These are phyloP conservation scores for Penicillium pancosmium DNA, from an alignment of 495 filamentous ascomycete species.

Conservation along the genomic window DNA sequence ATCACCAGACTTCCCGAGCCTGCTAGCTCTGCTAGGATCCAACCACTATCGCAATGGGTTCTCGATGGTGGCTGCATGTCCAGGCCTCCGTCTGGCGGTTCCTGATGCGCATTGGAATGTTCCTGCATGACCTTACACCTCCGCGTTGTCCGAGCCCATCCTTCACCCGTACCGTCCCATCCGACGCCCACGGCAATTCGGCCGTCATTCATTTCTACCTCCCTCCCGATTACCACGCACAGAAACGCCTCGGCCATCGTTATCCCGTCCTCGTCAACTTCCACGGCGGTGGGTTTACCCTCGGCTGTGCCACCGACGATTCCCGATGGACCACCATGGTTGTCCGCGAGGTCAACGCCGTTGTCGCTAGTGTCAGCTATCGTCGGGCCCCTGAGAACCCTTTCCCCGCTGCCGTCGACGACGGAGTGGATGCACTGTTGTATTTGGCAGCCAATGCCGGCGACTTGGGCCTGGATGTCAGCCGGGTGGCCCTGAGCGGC, in stretches of 20 bases:
- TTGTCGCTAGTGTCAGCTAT: slow-evolving; percentile 73
- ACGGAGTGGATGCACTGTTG: slow-evolving; percentile 70
- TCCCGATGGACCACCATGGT: slow-evolving; percentile 65
- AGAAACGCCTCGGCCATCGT: slow-evolving; percentile 40
- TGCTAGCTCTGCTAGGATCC: not conserved
- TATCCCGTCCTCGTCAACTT: slow-evolving; percentile 72
- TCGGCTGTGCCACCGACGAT: slow-evolving; percentile 73
- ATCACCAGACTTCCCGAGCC: not conserved
- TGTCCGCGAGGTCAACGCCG: slow-evolving; percentile 59
- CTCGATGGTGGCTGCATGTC: slow-evolving; percentile 69
- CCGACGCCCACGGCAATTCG: slow-evolving; percentile 53
- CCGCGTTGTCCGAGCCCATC: slow-evolving; percentile 67
- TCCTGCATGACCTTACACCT: slow-evolving; percentile 67
- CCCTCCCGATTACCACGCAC: slow-evolving; percentile 59
- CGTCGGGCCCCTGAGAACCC: slow-evolving; percentile 76
- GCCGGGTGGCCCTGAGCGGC: slow-evolving; percentile 72
- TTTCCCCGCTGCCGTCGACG: slow-evolving; percentile 76
- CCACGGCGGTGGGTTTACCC: slow-evolving; percentile 77
- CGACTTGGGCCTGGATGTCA: slow-evolving; percentile 58
- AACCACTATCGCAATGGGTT: slow-evolving; percentile 33
- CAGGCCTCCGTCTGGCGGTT: slow-evolving; percentile 77
- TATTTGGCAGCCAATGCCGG: slow-evolving; percentile 63
- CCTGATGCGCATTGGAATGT: slow-evolving; percentile 80
- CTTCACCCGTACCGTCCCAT: slow-evolving; percentile 66
- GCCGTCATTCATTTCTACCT: slow-evolving; percentile 82